Percentiles rank a stretch among this genome's conserved stretches.
Evolutionary conservation across 805 yeast species (phyloP).

Genomic region (Zygotorulaspora chibaensis): DNA sequence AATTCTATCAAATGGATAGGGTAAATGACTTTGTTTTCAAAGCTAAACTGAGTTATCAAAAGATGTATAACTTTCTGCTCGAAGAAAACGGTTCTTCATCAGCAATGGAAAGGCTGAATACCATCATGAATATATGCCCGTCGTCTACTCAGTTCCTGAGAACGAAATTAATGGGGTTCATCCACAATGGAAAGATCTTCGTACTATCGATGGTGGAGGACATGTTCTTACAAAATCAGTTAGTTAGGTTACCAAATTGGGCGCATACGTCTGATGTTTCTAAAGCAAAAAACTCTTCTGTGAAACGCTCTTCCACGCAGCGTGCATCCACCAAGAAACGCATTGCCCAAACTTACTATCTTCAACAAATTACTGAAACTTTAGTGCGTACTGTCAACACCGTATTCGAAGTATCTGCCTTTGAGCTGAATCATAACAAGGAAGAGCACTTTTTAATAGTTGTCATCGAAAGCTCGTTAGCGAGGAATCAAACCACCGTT

Average conservation of each 20-base stretch:
- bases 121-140: constrained; percentile 29
- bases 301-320: neutral
- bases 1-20: constrained; percentile 34
- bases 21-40: constrained; percentile 36
- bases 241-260: constrained; percentile 34
- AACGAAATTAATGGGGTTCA: constrained; percentile 87
- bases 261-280: constrained; percentile 34
- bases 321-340: constrained; percentile 14
- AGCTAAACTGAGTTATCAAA: constrained; percentile 31
- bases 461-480: constrained; percentile 69
- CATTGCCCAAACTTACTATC: constrained; percentile 52
- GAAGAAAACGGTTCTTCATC: constrained; percentile 6
- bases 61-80: constrained; percentile 22
- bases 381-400: constrained; percentile 75
- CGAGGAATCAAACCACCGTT: constrained; percentile 23
- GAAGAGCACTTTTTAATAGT: constrained; percentile 82
- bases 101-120: constrained; percentile 25
- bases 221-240: constrained; percentile 62
- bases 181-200: constrained; percentile 80
- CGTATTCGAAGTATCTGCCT: constrained; percentile 85
- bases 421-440: constrained; percentile 48
- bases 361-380: constrained; percentile 82
- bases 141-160: constrained; percentile 52
- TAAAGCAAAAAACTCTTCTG: constrained; percentile 13
- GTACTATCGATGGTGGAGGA: constrained; percentile 90